Conservation (phyloP, 768 basidiomycete genomes). For the Termitomyces sp. region DNA sequence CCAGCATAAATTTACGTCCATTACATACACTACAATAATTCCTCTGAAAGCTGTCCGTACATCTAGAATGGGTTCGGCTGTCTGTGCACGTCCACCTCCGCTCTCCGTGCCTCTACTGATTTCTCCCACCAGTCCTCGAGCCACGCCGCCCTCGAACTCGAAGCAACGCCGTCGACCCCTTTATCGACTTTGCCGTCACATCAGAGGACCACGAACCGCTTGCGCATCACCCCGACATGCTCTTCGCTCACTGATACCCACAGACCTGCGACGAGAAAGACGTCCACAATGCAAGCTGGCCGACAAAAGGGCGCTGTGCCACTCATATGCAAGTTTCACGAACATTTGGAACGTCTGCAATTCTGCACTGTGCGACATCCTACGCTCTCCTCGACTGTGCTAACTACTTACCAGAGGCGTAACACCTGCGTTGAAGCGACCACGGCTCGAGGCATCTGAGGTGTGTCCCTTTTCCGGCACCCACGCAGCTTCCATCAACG, state of each 20-base stretch:
- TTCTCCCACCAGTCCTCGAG: conserved; percentile 55
- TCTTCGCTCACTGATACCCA: background rate
- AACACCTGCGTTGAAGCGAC: conserved; percentile 53
- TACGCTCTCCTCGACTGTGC: background rate
- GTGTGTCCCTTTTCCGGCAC: background rate
- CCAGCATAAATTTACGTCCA: too few relatives aligned
- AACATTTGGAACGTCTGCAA: conserved; percentile 89
- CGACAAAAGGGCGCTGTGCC: conserved; percentile 84
- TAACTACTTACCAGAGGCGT: conserved; percentile 41
- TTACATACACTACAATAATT: background rate
- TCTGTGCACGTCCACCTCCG: conserved; percentile 32
- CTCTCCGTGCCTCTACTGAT: background rate
- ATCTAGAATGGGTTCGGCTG: conserved; percentile 43
- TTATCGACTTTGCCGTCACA: conserved; percentile 85
- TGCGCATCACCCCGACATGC: conserved; percentile 5
- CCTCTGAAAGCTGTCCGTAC: background rate
- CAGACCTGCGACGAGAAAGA: conserved; percentile 90
- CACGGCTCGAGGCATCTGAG: conserved; percentile 38
- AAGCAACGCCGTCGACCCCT: conserved; percentile 64
- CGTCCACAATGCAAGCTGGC: conserved; percentile 93
- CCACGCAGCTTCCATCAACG: background rate
- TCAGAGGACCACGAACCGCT: conserved; percentile 90
- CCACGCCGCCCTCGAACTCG: conserved; percentile 64
- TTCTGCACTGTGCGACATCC: conserved; percentile 55
- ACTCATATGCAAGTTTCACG: conserved; percentile 94